Evolutionary conservation across 345 rosid genomes (phyloP).

Genomic region (Euphorbia tirucalli): DNA sequence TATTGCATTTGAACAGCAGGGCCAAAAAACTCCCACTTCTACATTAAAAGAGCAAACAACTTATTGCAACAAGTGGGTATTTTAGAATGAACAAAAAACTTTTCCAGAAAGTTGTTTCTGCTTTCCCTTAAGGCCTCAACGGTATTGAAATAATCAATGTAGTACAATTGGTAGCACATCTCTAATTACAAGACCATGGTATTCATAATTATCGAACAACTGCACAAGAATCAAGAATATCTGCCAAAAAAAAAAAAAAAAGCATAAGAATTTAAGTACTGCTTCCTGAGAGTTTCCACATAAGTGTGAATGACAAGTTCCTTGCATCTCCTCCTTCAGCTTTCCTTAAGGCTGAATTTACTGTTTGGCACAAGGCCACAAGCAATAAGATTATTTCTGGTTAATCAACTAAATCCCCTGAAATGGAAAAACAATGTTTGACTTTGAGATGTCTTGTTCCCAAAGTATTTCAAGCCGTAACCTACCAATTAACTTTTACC

Average conservation of each 20-base stretch:
- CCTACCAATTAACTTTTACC: not conserved
- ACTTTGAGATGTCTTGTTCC: not conserved
- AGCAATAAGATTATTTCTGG: not conserved
- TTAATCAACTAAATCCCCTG: not conserved
- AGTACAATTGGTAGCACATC: not conserved
- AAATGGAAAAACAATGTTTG: no score
- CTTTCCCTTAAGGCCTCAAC: not conserved
- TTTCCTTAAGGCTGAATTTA: not conserved
- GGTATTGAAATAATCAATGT: not conserved
- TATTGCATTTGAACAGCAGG: not conserved
- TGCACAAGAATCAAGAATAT: not conserved
- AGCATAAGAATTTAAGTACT: not conserved
- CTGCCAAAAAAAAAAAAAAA: not conserved
- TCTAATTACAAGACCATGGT: not conserved
- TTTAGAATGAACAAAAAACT: not conserved
- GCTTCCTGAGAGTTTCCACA: not conserved
- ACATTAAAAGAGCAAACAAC: not conserved
- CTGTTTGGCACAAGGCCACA: not conserved
- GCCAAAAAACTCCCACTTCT: not conserved
- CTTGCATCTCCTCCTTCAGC: not conserved
- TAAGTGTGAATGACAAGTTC: not conserved
- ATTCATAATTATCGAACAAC: not conserved
- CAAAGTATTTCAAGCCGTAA: not conserved
- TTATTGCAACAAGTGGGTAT: not conserved
- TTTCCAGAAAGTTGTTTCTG: no score